Evolutionary conservation across 257 asterid genomes (phyloP), one percentile per base, ranked within the genome.

Genomic region (Solanum sejunctum): DNA sequence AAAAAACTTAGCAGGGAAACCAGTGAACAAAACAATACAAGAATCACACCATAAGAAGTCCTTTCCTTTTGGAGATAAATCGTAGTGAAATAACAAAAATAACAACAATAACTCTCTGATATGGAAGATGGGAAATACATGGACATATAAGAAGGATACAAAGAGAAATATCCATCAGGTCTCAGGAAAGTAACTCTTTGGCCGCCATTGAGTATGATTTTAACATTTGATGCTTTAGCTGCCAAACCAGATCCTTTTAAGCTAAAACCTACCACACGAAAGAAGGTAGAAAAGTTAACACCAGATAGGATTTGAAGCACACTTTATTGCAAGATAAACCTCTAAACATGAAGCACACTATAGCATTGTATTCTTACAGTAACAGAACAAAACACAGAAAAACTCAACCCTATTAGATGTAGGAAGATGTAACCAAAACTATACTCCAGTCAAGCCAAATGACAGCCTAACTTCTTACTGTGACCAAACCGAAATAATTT

Each of bases 81-180:
- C 45, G 4, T 17, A 78, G 26, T 78, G 17, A 45, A 78, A 52
- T 51, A 28, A 52, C 64, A 26, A 78, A 77, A 52, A 28, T 52
- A 78, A 78, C 63, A 77, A 51, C 82, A 52, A 52, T 23, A 26
- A 78, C 82, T 13, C 21, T 78, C 17, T 32, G 28, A 72, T 52
- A 78, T 5, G 26, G 28, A 52, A 52, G 82, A 47, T 78, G 26
- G 57, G 63, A 52, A 51, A 69, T 73, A 52, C 43, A 69, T 83
- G 63, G 63, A 69, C 61, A 69, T 64, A 32, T 36, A 83, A 69
- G 85, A 49, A 92, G 98, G 98, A 96, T 96, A 96, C 99, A 96
- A 95, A 70, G 98, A 92, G 84, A 95, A 96, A 92, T 95, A 96
- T 93, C 99, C 98, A 87, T 96, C 99, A 39, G 97, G 95, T 90